Conservation (phyloP, 257 asterid genomes). For the Cynanchum wilfordii region DNA sequence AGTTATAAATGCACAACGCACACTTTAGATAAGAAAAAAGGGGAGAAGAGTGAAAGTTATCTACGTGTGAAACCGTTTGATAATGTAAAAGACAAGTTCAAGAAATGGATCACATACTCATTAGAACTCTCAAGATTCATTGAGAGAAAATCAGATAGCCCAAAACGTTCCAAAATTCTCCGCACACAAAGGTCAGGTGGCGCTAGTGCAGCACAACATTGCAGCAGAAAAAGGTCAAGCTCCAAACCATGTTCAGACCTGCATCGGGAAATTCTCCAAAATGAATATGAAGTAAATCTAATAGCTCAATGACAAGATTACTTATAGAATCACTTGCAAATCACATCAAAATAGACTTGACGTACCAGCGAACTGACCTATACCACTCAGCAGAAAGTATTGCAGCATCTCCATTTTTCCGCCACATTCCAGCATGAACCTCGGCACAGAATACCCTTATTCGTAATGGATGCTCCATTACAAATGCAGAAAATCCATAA, state of each 20-base stretch:
- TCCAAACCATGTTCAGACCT: constrained; percentile 96
- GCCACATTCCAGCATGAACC: constrained; percentile 99
- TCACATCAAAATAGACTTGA: constrained; percentile 14
- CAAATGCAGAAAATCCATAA: constrained; percentile 76
- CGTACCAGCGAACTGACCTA: constrained; percentile 90
- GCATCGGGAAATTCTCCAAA: constrained; percentile 15
- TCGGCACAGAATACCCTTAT: constrained; percentile 94
- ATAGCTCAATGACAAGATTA: neutral
- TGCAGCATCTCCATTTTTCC: constrained; percentile 83
- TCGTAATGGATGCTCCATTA: constrained; percentile 94
- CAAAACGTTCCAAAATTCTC: constrained; percentile 90
- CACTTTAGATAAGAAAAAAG: neutral
- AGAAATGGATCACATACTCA: constrained; percentile 69
- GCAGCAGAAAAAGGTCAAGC: constrained; percentile 93
- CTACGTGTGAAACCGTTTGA: neutral
- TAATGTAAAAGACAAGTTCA: neutral
- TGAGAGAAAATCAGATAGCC: constrained; percentile 63
- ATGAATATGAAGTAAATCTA: neutral
- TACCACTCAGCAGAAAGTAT: constrained; percentile 82
- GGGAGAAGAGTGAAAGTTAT: neutral
- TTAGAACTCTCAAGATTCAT: constrained; percentile 72
- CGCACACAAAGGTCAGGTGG: constrained; percentile 80
- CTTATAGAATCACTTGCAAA: neutral
- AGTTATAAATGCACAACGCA: neutral
- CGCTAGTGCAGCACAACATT: constrained; percentile 95